These are phyloP conservation scores for Fonsecaea nubica DNA, from an alignment of 2,329 filamentous ascomycete genomes.

Conservation along the genomic window DNA sequence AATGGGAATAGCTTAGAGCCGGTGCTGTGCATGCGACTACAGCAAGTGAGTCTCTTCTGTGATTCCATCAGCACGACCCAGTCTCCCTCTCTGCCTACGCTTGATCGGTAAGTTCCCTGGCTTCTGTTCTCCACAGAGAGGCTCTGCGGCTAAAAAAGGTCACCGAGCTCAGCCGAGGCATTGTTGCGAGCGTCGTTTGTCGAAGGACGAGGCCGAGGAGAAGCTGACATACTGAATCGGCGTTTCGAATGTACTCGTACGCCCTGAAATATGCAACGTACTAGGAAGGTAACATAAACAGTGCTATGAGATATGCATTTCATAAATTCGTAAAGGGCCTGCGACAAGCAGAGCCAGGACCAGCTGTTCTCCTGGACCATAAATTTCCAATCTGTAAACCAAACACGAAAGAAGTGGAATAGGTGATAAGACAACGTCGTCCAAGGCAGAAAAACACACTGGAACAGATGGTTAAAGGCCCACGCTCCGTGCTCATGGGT, in stretches of 20 bases:
- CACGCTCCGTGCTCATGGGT: not conserved
- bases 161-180: constrained; percentile 1
- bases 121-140: not conserved
- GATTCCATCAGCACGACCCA: not conserved
- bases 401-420: not conserved
- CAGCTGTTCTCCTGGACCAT: not conserved
- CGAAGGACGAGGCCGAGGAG: not conserved
- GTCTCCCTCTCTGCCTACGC: not conserved
- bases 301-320: not conserved
- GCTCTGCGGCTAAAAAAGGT: not conserved
- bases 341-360: not conserved
- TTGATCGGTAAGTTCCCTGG: not conserved
- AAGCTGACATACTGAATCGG: not conserved
- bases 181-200: not conserved
- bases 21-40: not conserved
- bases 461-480: not conserved
- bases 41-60: not conserved
- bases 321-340: not conserved
- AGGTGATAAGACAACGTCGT: not conserved
- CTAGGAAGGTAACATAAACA: not conserved
- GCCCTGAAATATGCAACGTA: not conserved
- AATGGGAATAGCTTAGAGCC: not conserved
- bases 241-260: not conserved
- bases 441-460: not conserved
- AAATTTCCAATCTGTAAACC: not conserved